These are phyloP conservation scores for Pelargonium australe DNA, from an alignment of 441 rosid species.

Conservation along the genomic window DNA sequence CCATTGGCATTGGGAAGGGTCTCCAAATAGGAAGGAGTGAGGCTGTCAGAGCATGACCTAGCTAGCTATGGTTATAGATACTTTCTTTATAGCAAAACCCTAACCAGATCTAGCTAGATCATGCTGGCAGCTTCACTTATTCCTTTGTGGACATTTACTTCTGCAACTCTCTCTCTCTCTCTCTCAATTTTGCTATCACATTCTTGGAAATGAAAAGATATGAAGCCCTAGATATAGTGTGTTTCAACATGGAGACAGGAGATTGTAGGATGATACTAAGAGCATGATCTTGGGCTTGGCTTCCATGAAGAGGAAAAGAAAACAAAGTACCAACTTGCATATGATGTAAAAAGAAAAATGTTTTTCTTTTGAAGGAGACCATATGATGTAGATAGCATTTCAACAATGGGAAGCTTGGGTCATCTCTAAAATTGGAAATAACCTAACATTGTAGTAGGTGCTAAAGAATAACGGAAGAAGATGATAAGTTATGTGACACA, in stretches of 20 bases:
- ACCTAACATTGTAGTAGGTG: no score
- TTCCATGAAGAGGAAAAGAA: neutral
- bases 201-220: neutral
- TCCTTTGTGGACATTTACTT: conserved; percentile 44
- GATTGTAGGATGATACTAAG: neutral
- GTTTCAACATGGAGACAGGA: neutral
- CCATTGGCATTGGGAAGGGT: conserved; percentile 12
- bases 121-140: conserved; percentile 98
- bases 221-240: neutral
- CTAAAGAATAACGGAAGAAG: no score
- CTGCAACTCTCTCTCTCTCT: neutral
- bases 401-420: no score
- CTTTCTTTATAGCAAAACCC: neutral
- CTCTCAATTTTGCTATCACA: neutral
- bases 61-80: conserved; percentile 40
- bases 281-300: neutral
- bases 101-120: conserved; percentile 63
- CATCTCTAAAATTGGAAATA: no score
- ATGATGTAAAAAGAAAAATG: no score
- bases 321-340: neutral
- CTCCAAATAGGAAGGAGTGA: conserved; percentile 76
- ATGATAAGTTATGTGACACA: no score
- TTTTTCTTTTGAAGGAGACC: no score
- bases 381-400: no score
- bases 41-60: conserved; percentile 98